Conservation (phyloP, 2,329 filamentous ascomycete genomes). For the Cladosporium austrohemisphaericum region DNA sequence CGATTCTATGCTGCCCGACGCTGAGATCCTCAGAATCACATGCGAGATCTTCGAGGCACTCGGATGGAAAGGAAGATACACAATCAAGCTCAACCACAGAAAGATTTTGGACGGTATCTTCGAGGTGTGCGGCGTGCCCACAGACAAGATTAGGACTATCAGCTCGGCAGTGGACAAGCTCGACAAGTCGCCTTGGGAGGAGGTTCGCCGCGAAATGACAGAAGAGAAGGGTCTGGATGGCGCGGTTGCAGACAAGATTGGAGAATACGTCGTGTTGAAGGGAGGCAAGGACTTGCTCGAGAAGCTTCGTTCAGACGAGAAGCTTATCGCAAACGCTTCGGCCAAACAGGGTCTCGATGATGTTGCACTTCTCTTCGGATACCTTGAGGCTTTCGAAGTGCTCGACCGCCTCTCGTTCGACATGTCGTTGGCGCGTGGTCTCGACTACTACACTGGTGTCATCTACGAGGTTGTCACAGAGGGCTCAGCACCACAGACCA, state of each 20-base stretch:
- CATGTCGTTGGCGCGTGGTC: slow-evolving; percentile 79
- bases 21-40: slow-evolving; percentile 80
- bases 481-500: slow-evolving; percentile 59
- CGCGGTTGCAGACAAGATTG: slow-evolving; percentile 80
- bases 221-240: slow-evolving; percentile 79
- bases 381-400: slow-evolving; percentile 73
- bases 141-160: slow-evolving; percentile 82
- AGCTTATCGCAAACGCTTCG: slow-evolving; percentile 65
- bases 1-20: slow-evolving; percentile 88
- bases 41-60: slow-evolving; percentile 81
- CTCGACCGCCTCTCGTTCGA: slow-evolving; percentile 79
- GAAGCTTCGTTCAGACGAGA: slow-evolving; percentile 63
- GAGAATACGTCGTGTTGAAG: slow-evolving; percentile 75
- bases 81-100: slow-evolving; percentile 92
- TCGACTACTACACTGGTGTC: slow-evolving; percentile 89
- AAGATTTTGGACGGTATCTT: slow-evolving; percentile 93
- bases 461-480: slow-evolving; percentile 89
- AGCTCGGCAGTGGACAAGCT: slow-evolving; percentile 94
- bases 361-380: slow-evolving; percentile 74
- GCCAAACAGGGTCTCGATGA: slow-evolving; percentile 79
- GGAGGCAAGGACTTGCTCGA: slow-evolving; percentile 71
- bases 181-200: slow-evolving; percentile 82
- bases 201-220: slow-evolving; percentile 89
- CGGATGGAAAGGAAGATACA: slow-evolving; percentile 69
- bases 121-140: slow-evolving; percentile 81